These are phyloP conservation scores for Xylaria acuta DNA, from an alignment of 495 filamentous ascomycete species.

Conservation along the genomic window DNA sequence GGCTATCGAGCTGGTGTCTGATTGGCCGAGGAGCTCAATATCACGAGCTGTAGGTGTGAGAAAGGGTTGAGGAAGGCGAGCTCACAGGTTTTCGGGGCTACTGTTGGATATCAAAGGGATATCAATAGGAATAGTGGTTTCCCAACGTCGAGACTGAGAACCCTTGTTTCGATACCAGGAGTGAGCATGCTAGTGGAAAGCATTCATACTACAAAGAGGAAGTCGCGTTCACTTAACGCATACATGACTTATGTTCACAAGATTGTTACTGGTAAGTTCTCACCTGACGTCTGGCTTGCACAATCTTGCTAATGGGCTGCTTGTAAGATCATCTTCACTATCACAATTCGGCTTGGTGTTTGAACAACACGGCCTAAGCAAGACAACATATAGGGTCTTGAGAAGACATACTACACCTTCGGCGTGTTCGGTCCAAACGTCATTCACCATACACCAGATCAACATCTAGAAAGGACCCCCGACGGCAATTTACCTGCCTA, in stretches of 20 bases:
- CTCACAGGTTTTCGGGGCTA: background rate
- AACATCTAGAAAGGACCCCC: background rate
- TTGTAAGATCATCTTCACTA: background rate
- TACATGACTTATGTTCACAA: constrained; percentile 5
- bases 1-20: constrained; percentile 32
- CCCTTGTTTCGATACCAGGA: constrained; percentile 9
- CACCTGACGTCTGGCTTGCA: background rate
- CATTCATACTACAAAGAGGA: constrained; percentile 27
- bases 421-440: background rate
- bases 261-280: constrained; percentile 8
- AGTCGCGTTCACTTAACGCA: constrained; percentile 26
- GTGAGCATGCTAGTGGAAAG: constrained; percentile 30
- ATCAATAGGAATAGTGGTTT: background rate
- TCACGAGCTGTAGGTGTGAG: background rate
- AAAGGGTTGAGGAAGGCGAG: background rate
- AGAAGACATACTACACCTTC: background rate
- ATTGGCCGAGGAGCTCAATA: constrained; percentile 32
- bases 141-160: background rate
- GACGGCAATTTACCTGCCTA: background rate
- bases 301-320: background rate
- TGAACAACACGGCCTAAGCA: background rate
- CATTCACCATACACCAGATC: background rate
- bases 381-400: background rate
- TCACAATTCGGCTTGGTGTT: background rate
- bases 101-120: background rate